Evolutionary conservation across 495 filamentous ascomycete genomes (phyloP).

Genomic region (Bacidia rubella): DNA sequence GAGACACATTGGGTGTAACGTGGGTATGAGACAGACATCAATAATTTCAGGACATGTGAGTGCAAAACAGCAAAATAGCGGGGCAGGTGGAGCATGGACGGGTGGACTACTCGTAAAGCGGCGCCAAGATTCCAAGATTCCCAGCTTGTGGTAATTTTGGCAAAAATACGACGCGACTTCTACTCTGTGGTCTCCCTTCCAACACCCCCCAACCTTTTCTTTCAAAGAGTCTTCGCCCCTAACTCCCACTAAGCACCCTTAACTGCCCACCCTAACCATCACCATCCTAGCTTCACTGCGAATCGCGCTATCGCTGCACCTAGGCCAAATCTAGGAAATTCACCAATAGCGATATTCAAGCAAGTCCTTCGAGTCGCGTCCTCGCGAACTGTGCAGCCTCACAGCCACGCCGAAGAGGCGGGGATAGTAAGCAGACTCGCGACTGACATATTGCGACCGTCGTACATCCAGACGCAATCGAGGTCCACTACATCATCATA

Average conservation of each 20-base stretch:
- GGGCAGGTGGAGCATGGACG: not conserved
- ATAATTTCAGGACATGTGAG: too few species aligned
- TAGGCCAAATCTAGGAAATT: conserved; percentile 7
- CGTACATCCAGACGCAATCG: not conserved
- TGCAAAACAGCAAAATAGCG: not conserved
- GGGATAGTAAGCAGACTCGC: too few species aligned
- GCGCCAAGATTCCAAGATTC: not conserved
- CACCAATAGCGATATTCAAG: not conserved
- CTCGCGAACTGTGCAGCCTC: too few species aligned
- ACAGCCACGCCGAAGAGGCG: too few species aligned
- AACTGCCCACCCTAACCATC: conserved; percentile 6
- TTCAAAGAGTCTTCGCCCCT: not conserved
- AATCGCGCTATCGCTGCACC: conserved; percentile 6
- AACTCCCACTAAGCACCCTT: conserved; percentile 5
- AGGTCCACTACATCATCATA: not conserved
- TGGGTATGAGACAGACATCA: too few species aligned
- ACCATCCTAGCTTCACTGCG: not conserved
- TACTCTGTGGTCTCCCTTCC: conserved; percentile 1
- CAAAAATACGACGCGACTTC: not conserved
- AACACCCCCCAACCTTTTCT: not conserved
- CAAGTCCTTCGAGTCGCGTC: not conserved
- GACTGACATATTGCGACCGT: not conserved
- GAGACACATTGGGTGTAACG: too few species aligned
- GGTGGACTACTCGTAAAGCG: not conserved
- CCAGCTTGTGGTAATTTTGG: not conserved